These are phyloP conservation scores for Chlorella sp. DNA, from an alignment of 139 green algal species.

Conservation along the genomic window DNA sequence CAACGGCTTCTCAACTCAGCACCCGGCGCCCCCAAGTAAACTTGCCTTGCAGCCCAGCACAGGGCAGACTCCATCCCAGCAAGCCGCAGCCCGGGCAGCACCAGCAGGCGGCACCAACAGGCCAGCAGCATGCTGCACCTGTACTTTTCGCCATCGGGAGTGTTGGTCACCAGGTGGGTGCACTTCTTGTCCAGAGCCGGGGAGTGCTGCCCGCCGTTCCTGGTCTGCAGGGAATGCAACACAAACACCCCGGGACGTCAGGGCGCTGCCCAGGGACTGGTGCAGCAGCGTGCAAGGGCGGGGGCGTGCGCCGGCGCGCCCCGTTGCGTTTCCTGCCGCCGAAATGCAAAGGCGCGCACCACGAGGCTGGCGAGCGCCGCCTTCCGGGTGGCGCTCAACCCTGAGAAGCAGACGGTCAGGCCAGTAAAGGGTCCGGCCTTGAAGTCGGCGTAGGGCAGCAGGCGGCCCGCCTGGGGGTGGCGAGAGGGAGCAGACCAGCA, in stretches of 20 bases:
- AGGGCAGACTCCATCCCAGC: too few relatives aligned
- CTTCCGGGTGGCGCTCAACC: slow-evolving; percentile 21
- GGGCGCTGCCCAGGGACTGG: too few relatives aligned
- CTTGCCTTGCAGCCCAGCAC: too few relatives aligned
- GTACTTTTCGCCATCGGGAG: slow-evolving; percentile 46
- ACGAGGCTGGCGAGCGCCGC: slow-evolving; percentile 14
- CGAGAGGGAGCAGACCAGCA: background rate
- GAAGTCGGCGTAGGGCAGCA: slow-evolving; percentile 22
- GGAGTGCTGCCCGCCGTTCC: slow-evolving; percentile 38
- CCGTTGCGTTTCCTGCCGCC: too few relatives aligned
- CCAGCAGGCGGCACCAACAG: background rate
- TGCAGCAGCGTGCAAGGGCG: too few relatives aligned
- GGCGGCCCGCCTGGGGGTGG: background rate
- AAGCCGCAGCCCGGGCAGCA: background rate
- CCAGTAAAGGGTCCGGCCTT: slow-evolving; percentile 26
- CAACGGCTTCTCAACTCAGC: too few relatives aligned
- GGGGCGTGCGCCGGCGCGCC: too few relatives aligned
- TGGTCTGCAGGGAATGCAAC: too few relatives aligned
- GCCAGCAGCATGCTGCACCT: slow-evolving; percentile 1
- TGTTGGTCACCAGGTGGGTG: slow-evolving; percentile 47
- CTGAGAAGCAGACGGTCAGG: slow-evolving; percentile 46
- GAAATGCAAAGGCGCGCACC: too few relatives aligned
- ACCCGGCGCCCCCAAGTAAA: too few relatives aligned
- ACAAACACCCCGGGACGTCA: too few relatives aligned
- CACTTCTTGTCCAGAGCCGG: slow-evolving; percentile 29